These are phyloP conservation scores for Trichosanthes truncata DNA, from an alignment of 306 rosid species.

Conservation along the genomic window DNA sequence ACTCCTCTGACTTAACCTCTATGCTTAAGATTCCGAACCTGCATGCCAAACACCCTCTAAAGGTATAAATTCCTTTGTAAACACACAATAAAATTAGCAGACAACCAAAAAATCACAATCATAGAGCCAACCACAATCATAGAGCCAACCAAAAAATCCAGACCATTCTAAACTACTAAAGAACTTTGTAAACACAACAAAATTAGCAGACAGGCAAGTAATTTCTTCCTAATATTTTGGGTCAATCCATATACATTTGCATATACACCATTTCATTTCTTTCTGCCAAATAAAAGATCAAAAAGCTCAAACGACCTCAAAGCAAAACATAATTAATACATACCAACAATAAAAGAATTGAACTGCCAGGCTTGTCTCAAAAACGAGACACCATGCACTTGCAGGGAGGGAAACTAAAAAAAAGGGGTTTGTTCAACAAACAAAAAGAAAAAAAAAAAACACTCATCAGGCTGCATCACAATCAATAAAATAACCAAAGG, in stretches of 20 bases:
- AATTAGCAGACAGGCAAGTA: background rate
- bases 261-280: conserved; percentile 1
- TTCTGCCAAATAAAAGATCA: background rate
- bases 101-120: too few relatives aligned
- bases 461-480: conserved; percentile 5
- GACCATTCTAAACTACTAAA: background rate
- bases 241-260: background rate
- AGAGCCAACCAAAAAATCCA: background rate
- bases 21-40: too few relatives aligned
- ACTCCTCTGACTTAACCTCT: too few relatives aligned
- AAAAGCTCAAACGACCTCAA: background rate
- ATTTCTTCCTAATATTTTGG: background rate
- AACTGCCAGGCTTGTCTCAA: background rate
- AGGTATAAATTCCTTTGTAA: too few relatives aligned
- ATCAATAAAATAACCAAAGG: conserved; percentile 1
- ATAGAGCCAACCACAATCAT: background rate
- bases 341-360: conserved; percentile 12
- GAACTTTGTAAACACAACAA: background rate
- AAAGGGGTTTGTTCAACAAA: background rate
- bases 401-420: background rate
- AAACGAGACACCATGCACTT: background rate
- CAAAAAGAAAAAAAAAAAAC: background rate
- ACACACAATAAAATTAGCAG: too few relatives aligned
- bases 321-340: background rate
- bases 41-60: too few relatives aligned